A percentile compares a stretch with the other conserved stretches of the same genome.
phyloP scores from a whole-genome alignment of 768 basidiomycete genomes.

The Panus rudis region DNA sequence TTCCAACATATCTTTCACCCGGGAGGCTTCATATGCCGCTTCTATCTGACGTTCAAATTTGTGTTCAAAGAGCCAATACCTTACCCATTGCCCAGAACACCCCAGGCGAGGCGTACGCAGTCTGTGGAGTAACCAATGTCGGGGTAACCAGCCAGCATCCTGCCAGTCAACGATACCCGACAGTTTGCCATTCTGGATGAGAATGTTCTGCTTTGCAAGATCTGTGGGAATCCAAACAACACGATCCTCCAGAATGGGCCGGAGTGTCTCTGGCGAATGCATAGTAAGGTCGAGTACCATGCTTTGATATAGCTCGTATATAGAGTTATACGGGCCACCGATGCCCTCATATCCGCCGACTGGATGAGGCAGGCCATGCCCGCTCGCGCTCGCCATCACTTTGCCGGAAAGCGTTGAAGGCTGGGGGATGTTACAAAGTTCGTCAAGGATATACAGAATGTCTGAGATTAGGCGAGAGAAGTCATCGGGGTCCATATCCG shows the following conservation, averaged over 20 bases:
- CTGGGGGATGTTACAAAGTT: conserved; percentile 17
- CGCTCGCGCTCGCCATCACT: conserved; percentile 21
- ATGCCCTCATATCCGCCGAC: conserved; percentile 7
- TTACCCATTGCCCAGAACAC: not conserved
- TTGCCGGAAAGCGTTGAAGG: conserved; percentile 9
- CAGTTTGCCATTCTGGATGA: not conserved
- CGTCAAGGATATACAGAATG: conserved; percentile 7
- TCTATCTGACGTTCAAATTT: not conserved
- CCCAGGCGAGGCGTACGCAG: not conserved
- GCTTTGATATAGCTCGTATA: conserved; percentile 13
- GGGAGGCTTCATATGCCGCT: not conserved
- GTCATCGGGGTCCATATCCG: conserved; percentile 4
- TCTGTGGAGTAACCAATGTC: not conserved
- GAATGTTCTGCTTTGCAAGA: not conserved
- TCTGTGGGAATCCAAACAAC: conserved; percentile 4
- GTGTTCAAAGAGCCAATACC: not conserved
- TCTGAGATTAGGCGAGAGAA: not conserved
- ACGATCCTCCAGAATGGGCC: not conserved
- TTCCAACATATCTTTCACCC: no score
- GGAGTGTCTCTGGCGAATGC: not conserved
- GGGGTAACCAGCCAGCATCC: not conserved
- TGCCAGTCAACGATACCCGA: not conserved
- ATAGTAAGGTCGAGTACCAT: conserved; percentile 2
- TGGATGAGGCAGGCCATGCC: conserved; percentile 19
- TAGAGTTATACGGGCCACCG: conserved; percentile 15